A percentile compares a stretch with the other conserved stretches of the same genome.
These are phyloP conservation scores for Helianthus tuberosus DNA, from an alignment of 129 eudicot species.

Conservation along the genomic window DNA sequence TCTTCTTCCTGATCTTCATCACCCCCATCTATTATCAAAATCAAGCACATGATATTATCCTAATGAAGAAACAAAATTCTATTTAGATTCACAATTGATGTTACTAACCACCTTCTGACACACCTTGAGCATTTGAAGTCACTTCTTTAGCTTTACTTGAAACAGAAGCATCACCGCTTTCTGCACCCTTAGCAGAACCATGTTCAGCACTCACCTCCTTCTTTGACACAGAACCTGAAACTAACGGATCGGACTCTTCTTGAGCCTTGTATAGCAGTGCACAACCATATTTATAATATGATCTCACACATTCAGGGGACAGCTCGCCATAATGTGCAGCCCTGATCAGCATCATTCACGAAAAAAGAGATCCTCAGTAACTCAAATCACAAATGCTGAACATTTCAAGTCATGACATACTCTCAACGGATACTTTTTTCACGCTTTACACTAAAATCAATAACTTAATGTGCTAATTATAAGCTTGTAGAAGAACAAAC, in stretches of 20 bases:
- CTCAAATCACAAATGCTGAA: not conserved
- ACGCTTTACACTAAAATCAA: not conserved
- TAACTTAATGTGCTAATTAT: no score
- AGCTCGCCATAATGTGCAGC: conserved; percentile 89
- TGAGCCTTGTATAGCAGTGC: conserved; percentile 96
- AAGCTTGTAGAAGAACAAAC: no score
- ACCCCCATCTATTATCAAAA: conserved; percentile 38
- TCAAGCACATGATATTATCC: not conserved
- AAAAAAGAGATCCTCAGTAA: not conserved
- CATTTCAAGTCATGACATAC: not conserved
- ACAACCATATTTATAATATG: conserved; percentile 82
- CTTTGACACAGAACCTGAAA: conserved; percentile 61
- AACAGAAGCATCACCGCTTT: conserved; percentile 51
- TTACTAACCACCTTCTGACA: conserved; percentile 50
- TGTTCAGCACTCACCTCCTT: conserved; percentile 58
- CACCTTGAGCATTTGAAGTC: conserved; percentile 38
- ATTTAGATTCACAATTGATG: not conserved
- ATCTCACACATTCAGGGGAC: conserved; percentile 80
- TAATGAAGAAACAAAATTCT: not conserved
- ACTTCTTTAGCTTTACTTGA: conserved; percentile 49
- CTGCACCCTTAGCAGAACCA: conserved; percentile 44
- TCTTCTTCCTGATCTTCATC: conserved; percentile 63
- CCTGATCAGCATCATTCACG: conserved; percentile 41
- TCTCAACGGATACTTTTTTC: not conserved
- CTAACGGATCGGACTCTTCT: conserved; percentile 77